Base-by-base conservation (phyloP, 495 filamentous ascomycete genomes). In the Talaromyces liani region DNA sequence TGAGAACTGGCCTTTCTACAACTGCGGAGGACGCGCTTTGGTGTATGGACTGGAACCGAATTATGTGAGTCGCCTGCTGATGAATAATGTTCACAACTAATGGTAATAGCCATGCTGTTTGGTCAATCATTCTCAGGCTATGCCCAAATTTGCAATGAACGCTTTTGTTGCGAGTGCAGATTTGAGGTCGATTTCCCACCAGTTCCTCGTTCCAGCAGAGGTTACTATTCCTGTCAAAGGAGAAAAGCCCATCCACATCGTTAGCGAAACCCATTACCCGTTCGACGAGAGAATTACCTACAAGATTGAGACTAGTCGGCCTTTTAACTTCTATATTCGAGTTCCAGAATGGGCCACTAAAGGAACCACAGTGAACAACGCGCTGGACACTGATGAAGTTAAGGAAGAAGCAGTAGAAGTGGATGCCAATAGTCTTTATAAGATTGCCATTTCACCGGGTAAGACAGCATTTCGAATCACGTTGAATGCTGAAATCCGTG, bases 101-200 rank as follows among this genome's bases (percentile, higher is more conserved):
- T 12, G 29, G 8, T 69, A 76, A 60, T 77, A 78, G 57, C 82
- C 84, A 14, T 87, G 85, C 73, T 87, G 85, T 68, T 85, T 84
- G 6, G 85, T 88, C 58, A 87, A 87, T 67, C 80, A 86, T 70
- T 81, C 80, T 0, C 84, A 87, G 67, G 85, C 80, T 0, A 80
- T 78, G 62, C 85, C 85, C 0, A 87, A 88, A 64, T 86, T 84
- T 63, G 71, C 84, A 10, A 62, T 62, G 60, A 62, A 62, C 18
- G 60, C 60, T 7, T 62, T 62, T 54, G 60, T 62, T 25, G 60
- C 60, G 12, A 62, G 60, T 36, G 9, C 60, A 7, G 60, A 62
- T 25, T 18, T 62, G 24, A 62, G 24, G 29, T 62, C 60, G 2
- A 62, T 62, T n/a, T 39, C 25, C 3, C 60, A 62, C 22, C 60